Conservation (phyloP, 2,329 filamentous ascomycete species). For the Rhynchosporium graminicola region DNA sequence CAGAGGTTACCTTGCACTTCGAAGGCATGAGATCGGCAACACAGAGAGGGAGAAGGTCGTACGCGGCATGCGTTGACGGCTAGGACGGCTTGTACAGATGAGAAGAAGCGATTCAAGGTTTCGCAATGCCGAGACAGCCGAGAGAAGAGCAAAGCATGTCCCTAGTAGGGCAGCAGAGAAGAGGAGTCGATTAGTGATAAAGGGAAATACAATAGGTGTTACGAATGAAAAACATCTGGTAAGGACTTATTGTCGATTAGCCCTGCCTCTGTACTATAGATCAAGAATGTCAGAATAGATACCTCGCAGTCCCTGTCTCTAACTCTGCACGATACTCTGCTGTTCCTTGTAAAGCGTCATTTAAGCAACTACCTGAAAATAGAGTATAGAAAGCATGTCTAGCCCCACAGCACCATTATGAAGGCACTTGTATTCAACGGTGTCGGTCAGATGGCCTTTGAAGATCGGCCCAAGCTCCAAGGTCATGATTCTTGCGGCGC, state of each 20-base stretch:
- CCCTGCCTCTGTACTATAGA: too few relatives aligned
- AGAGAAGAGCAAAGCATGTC: not conserved
- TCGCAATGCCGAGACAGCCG: not conserved
- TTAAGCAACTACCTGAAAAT: too few relatives aligned
- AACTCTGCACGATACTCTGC: too few relatives aligned
- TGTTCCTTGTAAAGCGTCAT: too few relatives aligned
- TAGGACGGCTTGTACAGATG: not conserved
- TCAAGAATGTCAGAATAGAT: too few relatives aligned
- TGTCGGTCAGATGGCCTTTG: conserved; percentile 5
- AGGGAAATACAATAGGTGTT: too few relatives aligned
- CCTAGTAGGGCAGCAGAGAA: too few relatives aligned
- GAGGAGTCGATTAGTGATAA: too few relatives aligned
- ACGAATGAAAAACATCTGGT: too few relatives aligned
- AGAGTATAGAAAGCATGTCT: too few relatives aligned
- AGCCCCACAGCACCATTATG: not conserved
- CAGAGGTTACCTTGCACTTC: not conserved
- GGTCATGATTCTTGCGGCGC: conserved; percentile 12
- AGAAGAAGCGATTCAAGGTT: not conserved
- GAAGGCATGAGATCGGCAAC: not conserved
- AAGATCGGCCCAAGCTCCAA: conserved; percentile 11
- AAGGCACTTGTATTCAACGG: conserved; percentile 17
- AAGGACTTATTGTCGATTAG: too few relatives aligned
- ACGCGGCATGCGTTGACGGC: not conserved
- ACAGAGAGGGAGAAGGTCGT: not conserved
- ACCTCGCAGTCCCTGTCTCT: too few relatives aligned